Base-by-base conservation (phyloP, 306 rosid genomes). In the Arachis hypogaea region DNA sequence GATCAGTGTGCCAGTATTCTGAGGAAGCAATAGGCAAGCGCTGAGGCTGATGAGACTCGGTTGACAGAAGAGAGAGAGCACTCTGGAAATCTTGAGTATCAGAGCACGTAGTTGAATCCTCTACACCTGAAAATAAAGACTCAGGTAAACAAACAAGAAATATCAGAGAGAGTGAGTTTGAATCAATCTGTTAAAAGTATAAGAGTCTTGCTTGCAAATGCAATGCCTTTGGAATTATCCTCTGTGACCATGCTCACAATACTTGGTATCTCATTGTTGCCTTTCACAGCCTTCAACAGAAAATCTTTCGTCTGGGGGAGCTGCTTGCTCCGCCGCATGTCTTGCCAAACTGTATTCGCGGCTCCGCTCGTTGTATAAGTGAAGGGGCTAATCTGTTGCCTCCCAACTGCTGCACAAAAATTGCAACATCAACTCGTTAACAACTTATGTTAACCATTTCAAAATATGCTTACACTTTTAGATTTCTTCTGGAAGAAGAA, bases 51-150 rank as follows among this genome's bases (percentile, higher is more conserved):
- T 33, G 38, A 33, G 38, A 33, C 66, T 78, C 75, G 29, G 88
- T 87, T 92, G 98, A 92, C 98, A 92, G 98, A 92, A 92, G 98
- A 92, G 98, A 92, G 98, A 81, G 96, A 92, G 98, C 96, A 90
- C 85, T 77, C 45, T 85, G 81, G 69, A 84, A 72, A 80, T 85
- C 85, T 69, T 79, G 92, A 5, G 83, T 54, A 41, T 79, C 82
- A n/a, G 83, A 67, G 43, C 82, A 77, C 52, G 73, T 80, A 73
- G 81, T 66, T 59, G 86, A 76, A 69, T 88, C 91, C 74, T 85
- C 89, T 41, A 78, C 29, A 76, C 83, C 97, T 89, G 88, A 76
- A 60, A 54, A 59, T 11, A 61, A 14, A 29, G 9, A n/a, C 43
- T 69, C 46, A 43, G 38, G 38, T 33, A 33, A 33, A 4, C 4